Evolutionary conservation across 1,284 basidiomycete genomes (phyloP), one percentile per base, ranked within the genome.

Genomic region (Austroboletus niveus): DNA sequence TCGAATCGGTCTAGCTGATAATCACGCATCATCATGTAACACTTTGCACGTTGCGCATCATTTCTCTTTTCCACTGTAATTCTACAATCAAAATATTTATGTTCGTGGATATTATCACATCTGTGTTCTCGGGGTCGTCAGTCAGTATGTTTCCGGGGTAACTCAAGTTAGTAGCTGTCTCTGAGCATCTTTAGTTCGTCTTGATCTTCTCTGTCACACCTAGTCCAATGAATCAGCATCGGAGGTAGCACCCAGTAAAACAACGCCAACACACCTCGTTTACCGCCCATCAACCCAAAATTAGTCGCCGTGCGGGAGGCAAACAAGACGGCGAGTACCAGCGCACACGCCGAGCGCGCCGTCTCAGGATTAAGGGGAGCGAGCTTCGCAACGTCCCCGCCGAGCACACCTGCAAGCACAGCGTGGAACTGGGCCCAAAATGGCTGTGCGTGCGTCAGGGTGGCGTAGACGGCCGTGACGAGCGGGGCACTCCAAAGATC

Each of bases 401-500:
- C 69, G 38, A 82, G 71, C 55, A 76, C 58, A 8, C 72, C 69
- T 22, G 74, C 62, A 36, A 84, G 57, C 32, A 80, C 58, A 8
- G 63, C 54, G 55, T 89, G 85, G 31, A 79, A 53, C 29, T 84
- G 78, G 0, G 78, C 79, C 84, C 87, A 90, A 69, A 87, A 87
- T 1, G 87, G 86, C 66, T 89, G 87, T 1, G 84, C 81, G 59
- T 90, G 86, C 15, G 88, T 90, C 52, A 89, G 76, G 55, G 87
- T 78, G 48, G 87, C 84, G 60, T 84, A 89, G 11, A 89, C 64
- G 1, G 75, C 87, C 11, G 86, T 88, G 59, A 81, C 70, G 58
- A 81, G 71, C 36, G 82, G 87, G 32, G 88, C 87, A 70, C 80
- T 81, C 88, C 88, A 90, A 30, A 90, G 65, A 61, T 90, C 87